A percentile compares a stretch with the other conserved stretches of the same genome.
Evolutionary conservation across 2,329 filamentous ascomycete genomes (phyloP).

Genomic region (Calonectria montana): DNA sequence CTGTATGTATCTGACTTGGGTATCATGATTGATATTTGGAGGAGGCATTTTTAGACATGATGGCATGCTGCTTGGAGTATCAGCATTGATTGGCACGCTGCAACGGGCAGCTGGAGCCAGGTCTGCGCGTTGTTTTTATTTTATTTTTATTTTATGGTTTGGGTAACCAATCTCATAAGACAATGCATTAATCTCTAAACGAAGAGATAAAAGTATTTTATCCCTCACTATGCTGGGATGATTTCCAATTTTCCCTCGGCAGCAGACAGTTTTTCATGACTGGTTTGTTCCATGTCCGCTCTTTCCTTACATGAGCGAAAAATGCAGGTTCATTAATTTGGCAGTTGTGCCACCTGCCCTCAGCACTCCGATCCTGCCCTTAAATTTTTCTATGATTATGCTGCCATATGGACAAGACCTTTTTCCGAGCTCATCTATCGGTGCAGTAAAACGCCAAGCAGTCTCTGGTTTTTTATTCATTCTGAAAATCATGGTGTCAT

Average conservation of each 20-base stretch:
- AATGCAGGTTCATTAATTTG: neutral
- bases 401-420: neutral
- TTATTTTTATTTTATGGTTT: slow-evolving; percentile 9
- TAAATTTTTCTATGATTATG: neutral
- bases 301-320: neutral
- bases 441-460: too few relatives aligned
- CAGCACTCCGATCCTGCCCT: neutral
- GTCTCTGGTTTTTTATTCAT: neutral
- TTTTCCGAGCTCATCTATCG: too few relatives aligned
- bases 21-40: slow-evolving; percentile 22
- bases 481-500: neutral
- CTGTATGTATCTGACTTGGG: slow-evolving; percentile 24
- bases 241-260: neutral
- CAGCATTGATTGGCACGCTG: slow-evolving; percentile 16
- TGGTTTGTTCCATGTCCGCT: neutral
- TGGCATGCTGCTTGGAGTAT: slow-evolving; percentile 25
- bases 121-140: slow-evolving; percentile 17
- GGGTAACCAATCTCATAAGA: slow-evolving; percentile 16
- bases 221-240: too few relatives aligned
- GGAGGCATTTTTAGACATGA: slow-evolving; percentile 38
- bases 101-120: slow-evolving; percentile 20
- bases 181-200: neutral
- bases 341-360: neutral
- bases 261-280: neutral
- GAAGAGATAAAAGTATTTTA: neutral